Evolutionary conservation across 106 monocot genomes (phyloP), one percentile per base, ranked within the genome.

Genomic region (Cymbidium sinense): DNA sequence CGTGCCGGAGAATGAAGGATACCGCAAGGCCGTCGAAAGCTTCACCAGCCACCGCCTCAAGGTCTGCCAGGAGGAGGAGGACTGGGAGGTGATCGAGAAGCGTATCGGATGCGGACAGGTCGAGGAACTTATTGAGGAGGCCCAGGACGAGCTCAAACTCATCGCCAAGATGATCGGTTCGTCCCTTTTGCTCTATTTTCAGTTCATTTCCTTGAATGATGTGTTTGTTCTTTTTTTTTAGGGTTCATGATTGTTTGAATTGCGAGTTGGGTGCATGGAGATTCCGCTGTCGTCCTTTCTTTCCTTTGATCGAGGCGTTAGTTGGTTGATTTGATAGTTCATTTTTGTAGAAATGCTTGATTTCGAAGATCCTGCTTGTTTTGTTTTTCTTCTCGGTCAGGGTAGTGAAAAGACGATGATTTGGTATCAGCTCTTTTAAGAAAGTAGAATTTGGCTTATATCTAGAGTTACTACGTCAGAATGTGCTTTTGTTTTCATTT

Each of bases 61-160:
- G 80, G 87, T 91, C 30, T 96, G 96, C 73, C 83, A 82, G 86
- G 89, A 93, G 75, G 93, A 96, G 80, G 87, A 91, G 52, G 91
- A 93, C 75, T 93, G 91, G 93, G 93, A 96, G 76, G 30, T 74
- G 81, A 96, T 93, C 76, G 96, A 96, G 93, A 83, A 86, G 83
- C 80, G 85, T 44, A 70, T 96, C 21, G 91, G 82, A 5, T 96
- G 93, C 70, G 96, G 96, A 31, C 96, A 96, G 85, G 96, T 96
- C 43, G 96, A 96, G 89, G 96, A 96, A 85, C 89, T 96, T 70
- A 91, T 96, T 54, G 96, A 96, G 80, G 96, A 96, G 88, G 96
- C 96, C 10, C 83, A 86, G 81, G 96, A 96, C 65, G 96, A 96
- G 83, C 93, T 93, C 64, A 89, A 85, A 36, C 93, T 96, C 76